Evolutionary conservation across 768 basidiomycete genomes (phyloP), one percentile per base, ranked within the genome.

Genomic region (Termitomyces bulborhizus): DNA sequence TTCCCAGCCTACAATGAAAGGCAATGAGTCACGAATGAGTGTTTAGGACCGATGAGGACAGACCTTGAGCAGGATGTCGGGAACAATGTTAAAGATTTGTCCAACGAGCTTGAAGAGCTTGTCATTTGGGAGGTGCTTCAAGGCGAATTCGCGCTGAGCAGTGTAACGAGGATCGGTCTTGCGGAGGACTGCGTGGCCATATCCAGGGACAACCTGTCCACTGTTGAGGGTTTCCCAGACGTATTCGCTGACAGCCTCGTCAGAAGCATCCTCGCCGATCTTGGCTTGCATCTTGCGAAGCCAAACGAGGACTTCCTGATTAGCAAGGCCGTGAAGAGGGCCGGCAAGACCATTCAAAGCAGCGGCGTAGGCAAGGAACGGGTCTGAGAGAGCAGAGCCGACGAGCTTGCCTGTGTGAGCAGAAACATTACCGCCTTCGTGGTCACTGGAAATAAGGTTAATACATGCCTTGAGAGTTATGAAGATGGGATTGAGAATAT

Each of bases 361-460:
- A 46, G 96, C 96, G 56, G 81, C 84, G 69, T 92, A 98, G 5
- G 95, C 82, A 26, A 98, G 84, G 92, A 97, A 98, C 53, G 96
- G 96, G 69, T 98, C 96, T 0, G 95, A 95, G 55, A 98, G 87
- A 51, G 96, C 95, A 53, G 93, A 94, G 53, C 92, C 93, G 60
- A 95, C 93, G 21, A 94, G 79, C 72, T 95, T 92, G 55, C 90
- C 90, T 21, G 93, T 89, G 77, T 95, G 93, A 1, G 93, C 93
- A 50, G 96, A 98, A 58, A 98, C 96, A 63, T 98, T 98, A 44
- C 96, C 96, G 69, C 96, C 96, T 73, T 98, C 96, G 74, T 98
- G 96, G 68, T 98, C 96, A 68, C 88, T 88, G 36, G 1, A 46
- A 8, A 21, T 29, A 29, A 39, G 34, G 43, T 54, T 8, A 18